phyloP scores from a whole-genome alignment of 352 stramenopile genomes.

The Phytopythium boreale region DNA sequence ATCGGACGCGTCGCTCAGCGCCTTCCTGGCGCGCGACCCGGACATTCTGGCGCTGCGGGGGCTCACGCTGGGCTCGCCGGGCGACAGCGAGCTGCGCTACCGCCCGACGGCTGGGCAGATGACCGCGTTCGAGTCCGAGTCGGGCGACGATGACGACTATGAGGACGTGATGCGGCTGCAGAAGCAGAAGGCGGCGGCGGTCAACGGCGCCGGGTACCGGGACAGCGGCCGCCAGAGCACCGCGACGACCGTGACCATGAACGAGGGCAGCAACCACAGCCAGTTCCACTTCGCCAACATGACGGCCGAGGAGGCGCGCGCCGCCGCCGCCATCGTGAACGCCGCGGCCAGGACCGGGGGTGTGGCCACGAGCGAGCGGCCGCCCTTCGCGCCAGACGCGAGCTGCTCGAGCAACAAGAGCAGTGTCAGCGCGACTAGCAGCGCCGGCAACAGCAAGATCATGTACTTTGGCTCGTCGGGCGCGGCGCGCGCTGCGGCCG shows the following conservation, averaged over 20 bases:
- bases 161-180: conserved; percentile 13
- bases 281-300: conserved; percentile 27
- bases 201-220: neutral
- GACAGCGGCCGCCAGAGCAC: conserved; percentile 17
- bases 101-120: conserved; percentile 2
- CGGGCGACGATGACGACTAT: conserved; percentile 9
- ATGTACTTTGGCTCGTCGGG: conserved; percentile 2
- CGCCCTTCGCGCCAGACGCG: neutral
- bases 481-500: neutral
- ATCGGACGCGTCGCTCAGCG: conserved; percentile 33
- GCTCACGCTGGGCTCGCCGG: conserved; percentile 26
- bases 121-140: conserved; percentile 9
- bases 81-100: conserved; percentile 12
- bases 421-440: neutral
- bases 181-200: conserved; percentile 8
- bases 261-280: conserved; percentile 29
- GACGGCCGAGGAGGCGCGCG: conserved; percentile 16
- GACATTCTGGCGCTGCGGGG: conserved; percentile 54
- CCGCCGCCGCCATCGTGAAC: conserved; percentile 11
- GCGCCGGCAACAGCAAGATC: conserved; percentile 1
- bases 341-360: neutral
- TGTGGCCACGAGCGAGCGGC: neutral
- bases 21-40: conserved; percentile 41
- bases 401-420: conserved; percentile 6
- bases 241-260: conserved; percentile 18